These are phyloP conservation scores for Geum urbanum DNA, from an alignment of 306 rosid genomes.

Conservation along the genomic window DNA sequence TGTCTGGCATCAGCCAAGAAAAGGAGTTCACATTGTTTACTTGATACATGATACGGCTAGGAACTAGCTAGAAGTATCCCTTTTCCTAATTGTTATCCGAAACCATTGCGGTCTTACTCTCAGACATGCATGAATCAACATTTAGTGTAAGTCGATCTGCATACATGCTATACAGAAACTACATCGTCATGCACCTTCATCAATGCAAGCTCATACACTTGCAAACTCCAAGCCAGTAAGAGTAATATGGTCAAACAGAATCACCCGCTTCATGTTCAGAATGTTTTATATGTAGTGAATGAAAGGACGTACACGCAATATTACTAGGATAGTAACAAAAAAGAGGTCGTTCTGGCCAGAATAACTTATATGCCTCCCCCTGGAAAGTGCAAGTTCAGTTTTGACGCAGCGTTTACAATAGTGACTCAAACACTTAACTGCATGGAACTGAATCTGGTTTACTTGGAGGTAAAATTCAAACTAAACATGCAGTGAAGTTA, in stretches of 20 bases:
- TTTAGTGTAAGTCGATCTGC: background rate
- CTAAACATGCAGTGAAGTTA: background rate
- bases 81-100: background rate
- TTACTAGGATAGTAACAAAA: background rate
- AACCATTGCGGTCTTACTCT: background rate
- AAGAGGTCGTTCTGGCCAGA: constrained; percentile 96
- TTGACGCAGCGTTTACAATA: background rate
- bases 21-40: background rate
- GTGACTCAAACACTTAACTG: background rate
- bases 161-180: background rate
- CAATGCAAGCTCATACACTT: background rate
- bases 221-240: background rate
- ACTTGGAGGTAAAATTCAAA: constrained; percentile 5
- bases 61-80: background rate
- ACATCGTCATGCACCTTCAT: background rate
- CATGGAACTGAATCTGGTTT: background rate
- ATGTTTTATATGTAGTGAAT: background rate
- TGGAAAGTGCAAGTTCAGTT: constrained; percentile 24
- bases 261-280: background rate
- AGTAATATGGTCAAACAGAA: background rate
- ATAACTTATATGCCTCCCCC: constrained; percentile 88
- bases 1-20: background rate
- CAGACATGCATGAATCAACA: background rate
- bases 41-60: background rate
- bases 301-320: background rate